Conservation (phyloP, 257 asterid genomes). For the Petrea volubilis region DNA sequence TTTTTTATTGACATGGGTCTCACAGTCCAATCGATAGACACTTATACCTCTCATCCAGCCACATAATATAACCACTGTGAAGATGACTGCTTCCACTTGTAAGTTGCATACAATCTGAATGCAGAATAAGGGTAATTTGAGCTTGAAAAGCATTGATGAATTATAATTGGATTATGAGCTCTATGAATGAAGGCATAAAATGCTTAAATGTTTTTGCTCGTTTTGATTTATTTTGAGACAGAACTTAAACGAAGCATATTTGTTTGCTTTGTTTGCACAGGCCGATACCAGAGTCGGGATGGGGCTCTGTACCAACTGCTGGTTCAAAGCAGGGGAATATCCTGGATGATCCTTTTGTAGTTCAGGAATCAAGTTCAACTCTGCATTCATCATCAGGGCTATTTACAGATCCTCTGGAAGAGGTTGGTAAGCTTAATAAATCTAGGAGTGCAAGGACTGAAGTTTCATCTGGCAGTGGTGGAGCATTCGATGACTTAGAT, state of each 20-base stretch:
- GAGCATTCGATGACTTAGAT: slow-evolving; percentile 80
- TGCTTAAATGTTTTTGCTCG: not conserved
- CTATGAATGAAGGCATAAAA: slow-evolving; percentile 7
- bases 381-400: slow-evolving; percentile 50
- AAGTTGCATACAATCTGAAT: not conserved
- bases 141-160: not conserved
- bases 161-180: not conserved
- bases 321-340: slow-evolving; percentile 44
- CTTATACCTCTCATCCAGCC: not conserved
- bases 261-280: slow-evolving; percentile 49
- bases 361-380: slow-evolving; percentile 59
- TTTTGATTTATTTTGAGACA: not conserved
- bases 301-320: slow-evolving; percentile 55
- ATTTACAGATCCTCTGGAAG: slow-evolving; percentile 72
- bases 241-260: slow-evolving; percentile 16
- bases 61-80: not conserved
- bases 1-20: not conserved
- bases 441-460: slow-evolving; percentile 60
- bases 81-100: not conserved
- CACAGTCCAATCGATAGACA: not conserved
- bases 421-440: slow-evolving; percentile 58
- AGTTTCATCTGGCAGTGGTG: slow-evolving; percentile 54
- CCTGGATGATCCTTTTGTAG: slow-evolving; percentile 77
- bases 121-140: not conserved
- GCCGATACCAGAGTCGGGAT: slow-evolving; percentile 62